Base-by-base conservation (phyloP, 257 asterid species). In the Verbena officinalis region DNA sequence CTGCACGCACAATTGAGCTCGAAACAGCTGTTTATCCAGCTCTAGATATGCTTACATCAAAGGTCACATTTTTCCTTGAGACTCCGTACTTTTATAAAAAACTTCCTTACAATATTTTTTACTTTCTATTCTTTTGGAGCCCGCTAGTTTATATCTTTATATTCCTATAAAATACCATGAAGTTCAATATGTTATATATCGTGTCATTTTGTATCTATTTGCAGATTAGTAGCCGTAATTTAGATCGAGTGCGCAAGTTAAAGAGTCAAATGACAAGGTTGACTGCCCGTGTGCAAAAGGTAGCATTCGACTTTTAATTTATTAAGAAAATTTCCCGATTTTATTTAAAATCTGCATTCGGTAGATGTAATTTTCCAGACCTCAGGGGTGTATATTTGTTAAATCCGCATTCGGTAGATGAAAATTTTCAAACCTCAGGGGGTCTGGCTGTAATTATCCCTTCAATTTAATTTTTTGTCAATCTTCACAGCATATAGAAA, bases 211-310 rank as follows among this genome's bases (percentile, higher is more conserved):
- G 54, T 36, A 36, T 19, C 42, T 44, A 7, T 50, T 65, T 79
- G 73, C 86, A 89, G 96, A 89, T 89, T 70, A 89, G 93, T 54
- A 89, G 95, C 84, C 84, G 90, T 63, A 89, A 89, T 79, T 80
- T 89, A 62, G 96, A 89, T 67, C 72, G 90, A 60, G 88, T 89
- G 17, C 92, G 93, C 44, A 89, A 89, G 64, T 63, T 89, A 24
- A 89, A 89, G 81, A 82, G 92, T 86, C 91, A 84, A 73, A 89
- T 89, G 96, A 89, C 92, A 66, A 78, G 96, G 77, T 68, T 89
- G 77, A 89, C 92, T 50, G 95, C 83, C 56, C 95, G 95, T 15
- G 96, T 89, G 20, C 96, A 89, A 75, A 89, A 89, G 95, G 96
- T 89, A 59, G 31, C 9, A 3, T 20, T 49, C 31, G 17, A n/a